These are phyloP conservation scores for Chytriomyces confervae DNA, from an alignment of 192 early-diverging fungal species.

Conservation along the genomic window DNA sequence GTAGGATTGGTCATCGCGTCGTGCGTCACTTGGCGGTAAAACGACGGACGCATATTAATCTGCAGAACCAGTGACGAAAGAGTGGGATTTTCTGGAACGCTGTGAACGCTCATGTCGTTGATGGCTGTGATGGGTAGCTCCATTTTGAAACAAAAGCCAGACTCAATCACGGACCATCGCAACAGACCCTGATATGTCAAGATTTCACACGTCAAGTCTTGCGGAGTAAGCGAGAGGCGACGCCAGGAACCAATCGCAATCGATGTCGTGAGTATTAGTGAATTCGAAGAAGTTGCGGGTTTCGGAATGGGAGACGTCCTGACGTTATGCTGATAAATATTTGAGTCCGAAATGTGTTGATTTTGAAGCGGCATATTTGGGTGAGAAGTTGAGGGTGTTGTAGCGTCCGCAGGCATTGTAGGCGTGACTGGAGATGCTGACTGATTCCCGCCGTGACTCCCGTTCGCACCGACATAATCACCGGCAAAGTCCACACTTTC, in stretches of 20 bases:
- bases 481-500: neutral
- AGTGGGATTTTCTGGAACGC: slow-evolving; percentile 16
- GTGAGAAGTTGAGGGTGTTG: neutral
- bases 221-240: slow-evolving; percentile 17
- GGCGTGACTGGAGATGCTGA: neutral
- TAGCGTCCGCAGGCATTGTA: neutral
- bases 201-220: slow-evolving; percentile 28
- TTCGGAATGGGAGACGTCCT: neutral
- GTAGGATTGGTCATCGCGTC: neutral
- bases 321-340: neutral
- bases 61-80: slow-evolving; percentile 23
- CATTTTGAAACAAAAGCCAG: slow-evolving; percentile 30
- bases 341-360: neutral
- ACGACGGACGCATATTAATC: slow-evolving; percentile 19
- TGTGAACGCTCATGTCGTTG: slow-evolving; percentile 19
- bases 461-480: neutral
- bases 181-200: neutral
- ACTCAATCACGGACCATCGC: slow-evolving; percentile 36
- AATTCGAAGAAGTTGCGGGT: neutral
- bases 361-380: neutral
- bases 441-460: neutral
- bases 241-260: slow-evolving; percentile 35
- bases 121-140: slow-evolving; percentile 27
- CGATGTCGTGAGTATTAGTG: slow-evolving; percentile 9
- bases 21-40: slow-evolving; percentile 14